Base-by-base conservation (phyloP, 371 early-diverging fungal species). In the Mortierella sp. region DNA sequence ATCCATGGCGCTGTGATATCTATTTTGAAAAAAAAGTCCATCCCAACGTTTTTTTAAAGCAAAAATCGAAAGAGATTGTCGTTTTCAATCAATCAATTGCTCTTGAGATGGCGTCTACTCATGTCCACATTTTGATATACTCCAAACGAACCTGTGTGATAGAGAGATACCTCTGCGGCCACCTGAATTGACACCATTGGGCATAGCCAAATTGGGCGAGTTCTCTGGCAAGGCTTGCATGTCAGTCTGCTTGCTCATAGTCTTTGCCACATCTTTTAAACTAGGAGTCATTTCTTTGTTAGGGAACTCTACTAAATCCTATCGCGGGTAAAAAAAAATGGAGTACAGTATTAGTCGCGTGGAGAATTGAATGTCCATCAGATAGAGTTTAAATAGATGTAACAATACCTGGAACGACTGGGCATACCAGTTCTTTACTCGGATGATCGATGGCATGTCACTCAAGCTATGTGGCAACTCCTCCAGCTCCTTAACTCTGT, bases 341-440 rank as follows among this genome's bases (percentile, higher is more conserved):
- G 12, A 54, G 23, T 42, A 55, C 23, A 17, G 17, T 23, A 29
- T 56, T 22, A 56, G 42, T 12, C 35, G 53, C 4, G 37, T 64
- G 56, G n/a, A n/a, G n/a, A n/a, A n/a, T n/a, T 45, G 34, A 53
- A 28, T 28, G 29, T 29, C 31, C 53, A 42, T 43, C n/a, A 7
- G 69, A 82, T 35, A 67, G 34, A n/a, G n/a, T n/a, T 57, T 12
- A 31, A 43, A 22, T 28, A 42, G 37, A 61, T 26, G 28, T 28
- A 23, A 22, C 45, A 22, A 37, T 89, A 91, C 93, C 85, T 93
- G 87, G 85, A 96, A 98, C 56, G 95, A 94, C 68, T 97, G 94
- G 40, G 95, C 92, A 81, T 98, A 98, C 97, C 96, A 97, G 71
- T 96, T 88, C 83, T 97, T 96, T 51, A 98, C 99, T 45, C 91